phyloP scores from a whole-genome alignment of 2,329 filamentous ascomycete species.

The Stagonosporopsis vannaccii region DNA sequence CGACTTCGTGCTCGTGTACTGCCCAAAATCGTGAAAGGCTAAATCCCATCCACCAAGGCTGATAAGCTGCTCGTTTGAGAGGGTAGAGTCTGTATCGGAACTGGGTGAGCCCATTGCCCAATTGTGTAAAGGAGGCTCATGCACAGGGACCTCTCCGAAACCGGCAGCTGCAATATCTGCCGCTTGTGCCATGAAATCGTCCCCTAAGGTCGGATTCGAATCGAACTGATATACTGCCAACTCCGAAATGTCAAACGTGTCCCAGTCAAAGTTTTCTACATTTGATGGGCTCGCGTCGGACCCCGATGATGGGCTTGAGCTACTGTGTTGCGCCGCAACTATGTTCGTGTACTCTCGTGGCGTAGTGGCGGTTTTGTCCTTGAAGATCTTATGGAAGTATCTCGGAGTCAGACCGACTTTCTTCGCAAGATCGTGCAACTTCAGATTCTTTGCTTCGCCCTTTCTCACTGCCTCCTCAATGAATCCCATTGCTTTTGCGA shows the following conservation, averaged over 20 bases:
- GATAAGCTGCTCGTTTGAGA: constrained; percentile 5
- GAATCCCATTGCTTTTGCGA: constrained; percentile 48
- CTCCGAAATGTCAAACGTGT: constrained; percentile 38
- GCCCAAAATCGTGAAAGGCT: neutral
- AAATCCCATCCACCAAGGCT: neutral
- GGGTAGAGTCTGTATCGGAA: constrained; percentile 5
- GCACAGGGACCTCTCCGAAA: constrained; percentile 10
- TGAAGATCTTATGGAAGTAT: constrained; percentile 68
- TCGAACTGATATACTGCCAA: constrained; percentile 33
- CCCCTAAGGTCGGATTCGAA: constrained; percentile 12
- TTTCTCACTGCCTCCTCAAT: constrained; percentile 36
- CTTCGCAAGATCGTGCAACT: constrained; percentile 58
- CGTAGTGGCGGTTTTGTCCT: constrained; percentile 61
- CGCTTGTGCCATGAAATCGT: constrained; percentile 16
- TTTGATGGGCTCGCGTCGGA: constrained; percentile 11
- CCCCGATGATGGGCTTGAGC: constrained; percentile 8
- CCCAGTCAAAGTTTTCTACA: constrained; percentile 22
- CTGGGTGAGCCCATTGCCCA: neutral
- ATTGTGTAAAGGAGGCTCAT: constrained; percentile 11
- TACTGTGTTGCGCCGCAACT: constrained; percentile 21
- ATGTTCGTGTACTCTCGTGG: constrained; percentile 54
- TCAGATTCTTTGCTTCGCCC: constrained; percentile 34
- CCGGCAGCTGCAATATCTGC: constrained; percentile 17
- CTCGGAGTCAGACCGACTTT: constrained; percentile 63
- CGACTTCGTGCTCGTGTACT: neutral